Evolutionary conservation across 208 protist genomes (phyloP).

Genomic region (Porcisia hertigi): DNA sequence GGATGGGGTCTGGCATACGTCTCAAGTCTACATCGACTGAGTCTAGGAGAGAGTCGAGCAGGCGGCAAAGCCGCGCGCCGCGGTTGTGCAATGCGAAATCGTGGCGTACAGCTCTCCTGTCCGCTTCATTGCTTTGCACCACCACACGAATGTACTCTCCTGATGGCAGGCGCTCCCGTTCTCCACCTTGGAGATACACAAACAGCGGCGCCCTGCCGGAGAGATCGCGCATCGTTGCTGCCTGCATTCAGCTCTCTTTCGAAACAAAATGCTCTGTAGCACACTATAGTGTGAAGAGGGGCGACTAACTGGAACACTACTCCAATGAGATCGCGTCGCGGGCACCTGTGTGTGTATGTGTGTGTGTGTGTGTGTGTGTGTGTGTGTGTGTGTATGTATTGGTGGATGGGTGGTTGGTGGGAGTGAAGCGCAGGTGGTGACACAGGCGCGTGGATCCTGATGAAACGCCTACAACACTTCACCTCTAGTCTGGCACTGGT

Average conservation of each 20-base stretch:
- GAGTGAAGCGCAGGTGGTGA: neutral
- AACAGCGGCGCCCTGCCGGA: slow-evolving; percentile 39
- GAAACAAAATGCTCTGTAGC: neutral
- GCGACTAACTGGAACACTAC: neutral
- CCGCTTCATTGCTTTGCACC: slow-evolving; percentile 29
- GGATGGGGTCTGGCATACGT: slow-evolving; percentile 31
- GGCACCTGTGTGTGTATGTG: neutral
- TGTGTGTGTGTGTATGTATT: neutral
- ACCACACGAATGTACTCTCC: slow-evolving; percentile 74
- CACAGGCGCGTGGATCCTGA: neutral
- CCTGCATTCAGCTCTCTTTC: slow-evolving; percentile 7
- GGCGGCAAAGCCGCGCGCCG: slow-evolving; percentile 73
- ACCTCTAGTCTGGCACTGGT: neutral
- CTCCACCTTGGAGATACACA: slow-evolving; percentile 33
- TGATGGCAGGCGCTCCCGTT: slow-evolving; percentile 45
- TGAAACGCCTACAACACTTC: neutral
- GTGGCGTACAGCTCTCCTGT: slow-evolving; percentile 33
- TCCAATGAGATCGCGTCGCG: neutral
- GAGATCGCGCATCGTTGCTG: slow-evolving; percentile 24
- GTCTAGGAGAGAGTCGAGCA: slow-evolving; percentile 78
- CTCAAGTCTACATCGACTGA: slow-evolving; percentile 49
- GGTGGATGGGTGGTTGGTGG: too few relatives aligned
- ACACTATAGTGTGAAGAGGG: neutral
- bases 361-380: neutral
- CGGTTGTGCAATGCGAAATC: slow-evolving; percentile 81